Percentiles rank a stretch among this genome's conserved stretches.
These are phyloP conservation scores for Dactylorhiza incarnata DNA, from an alignment of 106 monocot species.

Conservation along the genomic window DNA sequence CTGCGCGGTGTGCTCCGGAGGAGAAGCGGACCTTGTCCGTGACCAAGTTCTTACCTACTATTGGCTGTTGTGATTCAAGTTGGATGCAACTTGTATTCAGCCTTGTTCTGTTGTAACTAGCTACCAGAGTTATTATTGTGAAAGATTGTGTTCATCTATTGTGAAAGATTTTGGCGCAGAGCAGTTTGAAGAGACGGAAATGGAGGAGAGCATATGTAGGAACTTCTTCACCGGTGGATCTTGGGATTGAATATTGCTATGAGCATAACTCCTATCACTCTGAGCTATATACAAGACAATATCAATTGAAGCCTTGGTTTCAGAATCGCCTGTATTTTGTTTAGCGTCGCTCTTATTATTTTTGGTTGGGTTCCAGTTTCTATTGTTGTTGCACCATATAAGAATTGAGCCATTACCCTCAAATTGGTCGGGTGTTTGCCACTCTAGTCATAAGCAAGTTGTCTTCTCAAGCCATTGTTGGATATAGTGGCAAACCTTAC, in stretches of 20 bases:
- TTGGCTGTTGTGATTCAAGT: too few relatives aligned
- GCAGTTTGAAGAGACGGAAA: constrained; percentile 47
- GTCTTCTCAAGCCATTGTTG: neutral
- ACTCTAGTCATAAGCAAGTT: neutral
- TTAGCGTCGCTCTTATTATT: constrained; percentile 21
- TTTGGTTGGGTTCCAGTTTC: constrained; percentile 33
- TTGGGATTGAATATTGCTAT: constrained; percentile 21
- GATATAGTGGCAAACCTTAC: too few relatives aligned
- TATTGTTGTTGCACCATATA: constrained; percentile 24
- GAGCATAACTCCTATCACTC: neutral
- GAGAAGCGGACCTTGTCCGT: too few relatives aligned
- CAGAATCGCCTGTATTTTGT: constrained; percentile 33
- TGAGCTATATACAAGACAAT: constrained; percentile 45
- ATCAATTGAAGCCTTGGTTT: constrained; percentile 56
- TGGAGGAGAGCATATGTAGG: constrained; percentile 24
- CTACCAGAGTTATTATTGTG: too few relatives aligned
- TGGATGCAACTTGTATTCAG: too few relatives aligned
- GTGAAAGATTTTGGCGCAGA: constrained; percentile 65
- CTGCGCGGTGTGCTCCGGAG: too few relatives aligned
- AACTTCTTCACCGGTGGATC: constrained; percentile 60
- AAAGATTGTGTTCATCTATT: too few relatives aligned
- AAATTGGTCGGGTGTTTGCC: neutral
- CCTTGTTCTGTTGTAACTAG: too few relatives aligned
- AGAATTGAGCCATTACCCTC: constrained; percentile 10
- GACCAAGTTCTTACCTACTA: too few relatives aligned